These are phyloP conservation scores for Penicillium angulare DNA, from an alignment of 495 filamentous ascomycete species.

Conservation along the genomic window DNA sequence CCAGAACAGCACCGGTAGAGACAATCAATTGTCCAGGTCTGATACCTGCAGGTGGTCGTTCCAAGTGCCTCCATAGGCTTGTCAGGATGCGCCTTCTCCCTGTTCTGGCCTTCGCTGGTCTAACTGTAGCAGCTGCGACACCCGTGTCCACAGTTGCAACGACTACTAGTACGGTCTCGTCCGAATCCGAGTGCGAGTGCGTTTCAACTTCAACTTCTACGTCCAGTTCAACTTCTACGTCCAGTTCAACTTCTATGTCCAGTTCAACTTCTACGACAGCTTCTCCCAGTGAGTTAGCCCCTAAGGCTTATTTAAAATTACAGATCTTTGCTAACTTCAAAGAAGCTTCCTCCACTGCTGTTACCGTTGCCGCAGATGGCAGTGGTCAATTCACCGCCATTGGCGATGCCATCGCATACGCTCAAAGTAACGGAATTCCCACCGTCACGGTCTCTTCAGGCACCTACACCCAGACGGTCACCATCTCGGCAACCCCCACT, in stretches of 20 bases:
- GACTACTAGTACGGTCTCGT: not conserved
- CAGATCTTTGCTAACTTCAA: not conserved
- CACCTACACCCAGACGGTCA: slow-evolving; percentile 9
- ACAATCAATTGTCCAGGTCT: not conserved
- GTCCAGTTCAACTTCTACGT: not conserved
- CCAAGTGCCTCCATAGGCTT: not conserved
- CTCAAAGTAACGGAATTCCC: slow-evolving; percentile 10
- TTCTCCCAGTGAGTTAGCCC: not conserved
- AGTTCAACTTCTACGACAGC: too few species aligned
- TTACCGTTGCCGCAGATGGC: slow-evolving; percentile 3
- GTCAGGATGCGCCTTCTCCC: slow-evolving; percentile 3
- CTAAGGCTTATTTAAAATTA: not conserved
- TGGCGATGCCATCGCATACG: slow-evolving; percentile 10
- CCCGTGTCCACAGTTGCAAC: not conserved
- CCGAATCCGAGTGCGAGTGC: too few species aligned
- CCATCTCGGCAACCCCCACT: slow-evolving; percentile 8
- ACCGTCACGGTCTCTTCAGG: slow-evolving; percentile 12
- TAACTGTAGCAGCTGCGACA: not conserved
- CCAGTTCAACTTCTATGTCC: not conserved
- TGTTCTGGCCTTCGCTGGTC: not conserved
- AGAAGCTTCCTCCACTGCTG: slow-evolving; percentile 1
- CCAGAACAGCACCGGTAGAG: too few species aligned
- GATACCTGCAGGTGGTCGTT: not conserved
- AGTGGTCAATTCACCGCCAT: slow-evolving; percentile 11
- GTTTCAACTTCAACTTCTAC: not conserved